These are phyloP conservation scores for Chenopodium quinoa DNA, from an alignment of 148 eudicot species.

Conservation along the genomic window DNA sequence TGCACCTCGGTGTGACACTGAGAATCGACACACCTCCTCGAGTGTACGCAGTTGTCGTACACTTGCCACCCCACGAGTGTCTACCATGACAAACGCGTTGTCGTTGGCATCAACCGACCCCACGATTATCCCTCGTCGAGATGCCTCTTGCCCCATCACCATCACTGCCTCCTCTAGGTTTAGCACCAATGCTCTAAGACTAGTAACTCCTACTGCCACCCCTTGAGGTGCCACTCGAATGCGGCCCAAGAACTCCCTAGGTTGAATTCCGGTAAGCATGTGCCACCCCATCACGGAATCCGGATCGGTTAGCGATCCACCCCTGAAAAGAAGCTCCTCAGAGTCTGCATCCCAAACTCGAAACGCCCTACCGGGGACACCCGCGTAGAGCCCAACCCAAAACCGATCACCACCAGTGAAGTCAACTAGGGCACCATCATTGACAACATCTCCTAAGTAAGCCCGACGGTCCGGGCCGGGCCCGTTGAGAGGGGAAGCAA, in stretches of 20 bases:
- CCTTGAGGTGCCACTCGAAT: slow-evolving; percentile 47
- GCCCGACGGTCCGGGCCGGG: slow-evolving; percentile 40
- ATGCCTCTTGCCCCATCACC: slow-evolving; percentile 34
- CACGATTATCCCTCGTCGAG: slow-evolving; percentile 44
- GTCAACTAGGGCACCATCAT: slow-evolving; percentile 79
- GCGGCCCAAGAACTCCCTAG: slow-evolving; percentile 55
- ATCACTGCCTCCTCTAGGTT: slow-evolving; percentile 46
- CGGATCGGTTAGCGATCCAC: slow-evolving; percentile 65
- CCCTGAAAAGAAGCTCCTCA: slow-evolving; percentile 59
- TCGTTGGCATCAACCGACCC: slow-evolving; percentile 42
- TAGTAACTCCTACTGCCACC: slow-evolving; percentile 67
- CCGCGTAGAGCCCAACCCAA: slow-evolving; percentile 95
- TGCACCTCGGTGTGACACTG: slow-evolving; percentile 29
- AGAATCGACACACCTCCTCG: slow-evolving; percentile 55
- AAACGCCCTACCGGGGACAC: slow-evolving; percentile 80
- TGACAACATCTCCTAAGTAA: slow-evolving; percentile 64
- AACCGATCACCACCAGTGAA: slow-evolving; percentile 62
- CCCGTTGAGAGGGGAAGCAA: slow-evolving; percentile 30
- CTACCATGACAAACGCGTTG: slow-evolving; percentile 33
- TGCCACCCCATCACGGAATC: slow-evolving; percentile 93
- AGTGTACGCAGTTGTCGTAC: slow-evolving; percentile 44
- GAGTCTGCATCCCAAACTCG: slow-evolving; percentile 71
- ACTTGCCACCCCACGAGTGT: slow-evolving; percentile 50
- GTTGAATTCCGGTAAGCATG: slow-evolving; percentile 48
- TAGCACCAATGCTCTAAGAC: slow-evolving; percentile 39